Conservation (phyloP, 208 protist species). For the Vickermania spadyakhi region DNA sequence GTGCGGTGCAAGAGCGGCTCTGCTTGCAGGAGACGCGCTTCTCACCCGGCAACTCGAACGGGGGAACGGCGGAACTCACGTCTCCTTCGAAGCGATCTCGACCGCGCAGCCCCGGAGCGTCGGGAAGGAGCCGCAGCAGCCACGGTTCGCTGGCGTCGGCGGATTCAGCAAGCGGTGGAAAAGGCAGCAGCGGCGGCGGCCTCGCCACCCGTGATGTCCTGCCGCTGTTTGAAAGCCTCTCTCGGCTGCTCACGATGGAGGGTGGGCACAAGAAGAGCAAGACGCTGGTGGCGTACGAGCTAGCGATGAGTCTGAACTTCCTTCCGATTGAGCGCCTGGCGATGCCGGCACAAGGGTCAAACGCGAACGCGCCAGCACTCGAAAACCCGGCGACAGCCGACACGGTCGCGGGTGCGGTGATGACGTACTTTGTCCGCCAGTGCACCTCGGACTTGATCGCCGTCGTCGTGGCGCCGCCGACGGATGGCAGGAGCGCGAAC, state of each 20-base stretch:
- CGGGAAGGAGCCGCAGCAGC: background rate
- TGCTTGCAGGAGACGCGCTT: background rate
- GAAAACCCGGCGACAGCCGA: background rate
- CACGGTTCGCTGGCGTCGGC: background rate
- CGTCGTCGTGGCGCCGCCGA: constrained; percentile 1
- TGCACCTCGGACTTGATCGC: constrained; percentile 6
- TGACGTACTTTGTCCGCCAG: constrained; percentile 3
- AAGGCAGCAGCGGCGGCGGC: background rate
- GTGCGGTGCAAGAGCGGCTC: constrained; percentile 4
- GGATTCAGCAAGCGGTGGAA: too few relatives aligned
- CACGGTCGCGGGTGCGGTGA: constrained; percentile 7
- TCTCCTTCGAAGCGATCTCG: background rate
- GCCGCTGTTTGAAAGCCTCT: constrained; percentile 1
- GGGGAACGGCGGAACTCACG: background rate
- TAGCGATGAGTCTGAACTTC: constrained; percentile 3
- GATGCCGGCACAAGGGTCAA: background rate
- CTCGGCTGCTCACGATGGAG: background rate
- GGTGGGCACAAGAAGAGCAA: constrained; percentile 17
- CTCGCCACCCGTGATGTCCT: background rate
- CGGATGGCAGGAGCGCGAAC: constrained; percentile 1
- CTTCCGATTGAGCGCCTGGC: constrained; percentile 2
- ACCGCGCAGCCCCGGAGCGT: background rate
- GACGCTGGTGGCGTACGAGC: constrained; percentile 15
- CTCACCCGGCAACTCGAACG: background rate
- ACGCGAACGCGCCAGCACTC: background rate